Percentiles rank a stretch among this genome's conserved stretches.
These are phyloP conservation scores for Tylopilus vinaceipallidus DNA, from an alignment of 768 basidiomycete species.

Conservation along the genomic window DNA sequence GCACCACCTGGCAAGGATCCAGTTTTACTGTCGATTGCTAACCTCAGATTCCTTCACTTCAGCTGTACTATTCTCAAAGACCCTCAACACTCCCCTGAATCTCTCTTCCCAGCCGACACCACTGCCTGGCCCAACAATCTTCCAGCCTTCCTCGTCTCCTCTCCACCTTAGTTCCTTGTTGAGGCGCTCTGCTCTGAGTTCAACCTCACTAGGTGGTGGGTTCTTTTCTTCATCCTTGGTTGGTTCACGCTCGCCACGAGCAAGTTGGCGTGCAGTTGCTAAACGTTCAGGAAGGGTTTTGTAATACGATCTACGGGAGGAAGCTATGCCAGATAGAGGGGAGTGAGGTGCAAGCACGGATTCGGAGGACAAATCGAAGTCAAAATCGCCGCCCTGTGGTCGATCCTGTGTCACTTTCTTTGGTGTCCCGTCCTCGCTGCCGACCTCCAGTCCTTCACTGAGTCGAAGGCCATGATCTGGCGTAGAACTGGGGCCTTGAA, in stretches of 20 bases:
- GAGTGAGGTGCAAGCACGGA: slow-evolving; percentile 65
- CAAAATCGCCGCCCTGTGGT: slow-evolving; percentile 55
- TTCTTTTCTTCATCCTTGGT: slow-evolving; percentile 78
- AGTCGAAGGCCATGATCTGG: slow-evolving; percentile 21
- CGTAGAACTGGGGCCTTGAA: slow-evolving; percentile 37
- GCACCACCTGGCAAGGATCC: no score
- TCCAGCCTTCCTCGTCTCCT: slow-evolving; percentile 76
- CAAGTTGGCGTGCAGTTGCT: slow-evolving; percentile 69
- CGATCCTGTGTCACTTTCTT: neutral
- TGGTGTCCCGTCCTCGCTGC: slow-evolving; percentile 5
- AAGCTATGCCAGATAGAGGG: slow-evolving; percentile 57
- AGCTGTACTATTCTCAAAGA: slow-evolving; percentile 46
- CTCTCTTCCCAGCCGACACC: slow-evolving; percentile 76
- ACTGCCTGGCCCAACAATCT: slow-evolving; percentile 62
- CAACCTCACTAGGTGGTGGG: slow-evolving; percentile 85
- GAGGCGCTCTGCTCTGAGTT: slow-evolving; percentile 82
- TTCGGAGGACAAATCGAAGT: slow-evolving; percentile 71
- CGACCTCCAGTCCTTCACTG: slow-evolving; percentile 1
- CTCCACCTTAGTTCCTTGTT: slow-evolving; percentile 90
- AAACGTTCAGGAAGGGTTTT: slow-evolving; percentile 64
- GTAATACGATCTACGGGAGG: slow-evolving; percentile 76
- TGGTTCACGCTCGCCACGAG: slow-evolving; percentile 72
- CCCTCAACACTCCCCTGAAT: slow-evolving; percentile 55
- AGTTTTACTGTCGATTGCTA: no score
- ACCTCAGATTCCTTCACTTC: no score